Evolutionary conservation across 2,329 filamentous ascomycete genomes (phyloP), one percentile per base, ranked within the genome.

Genomic region (Sporothrix mexicana): DNA sequence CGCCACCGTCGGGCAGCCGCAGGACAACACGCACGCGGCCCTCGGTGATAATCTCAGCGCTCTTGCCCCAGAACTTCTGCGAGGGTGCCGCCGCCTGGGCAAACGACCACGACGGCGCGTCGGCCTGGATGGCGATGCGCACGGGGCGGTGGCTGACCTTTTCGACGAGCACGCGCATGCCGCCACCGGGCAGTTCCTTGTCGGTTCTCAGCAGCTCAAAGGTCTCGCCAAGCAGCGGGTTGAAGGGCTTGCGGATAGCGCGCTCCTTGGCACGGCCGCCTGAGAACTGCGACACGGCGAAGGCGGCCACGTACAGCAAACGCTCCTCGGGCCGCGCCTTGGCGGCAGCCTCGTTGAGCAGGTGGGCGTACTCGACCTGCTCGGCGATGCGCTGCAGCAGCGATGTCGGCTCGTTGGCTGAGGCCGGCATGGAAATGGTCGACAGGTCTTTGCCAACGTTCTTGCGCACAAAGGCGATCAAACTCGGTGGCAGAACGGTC

Each of bases 51-150:
- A 99, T 90, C 81, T 99, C 96, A 2, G 94, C 94, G 71, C 92
- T 95, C 84, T 98, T 98, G 72, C 96, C 96, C 96, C 96, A 98
- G 84, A 99, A 99, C 80, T 98, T 98, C 80, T 99, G 95, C 25
- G 92, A 92, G 0, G 96, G 96, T 72, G 92, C 91, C 0, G 96
- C 93, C 4, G 92, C 93, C 80, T 98, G 96, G 0, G 93, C 87
- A 74, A 97, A 91, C 2, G 92, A 94, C 96, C 96, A 99, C 73
- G 88, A 85, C 53, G 90, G 87, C 53, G 93, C 90, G 80, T 99
- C 96, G 4, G 95, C 96, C 81, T 98, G 95, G 84, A 95, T 95
- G 6, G 96, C 96, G 78, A 98, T 89, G 75, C 95, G 91, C 15
- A 99, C 93, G 0, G 96, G 96, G 3, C 96, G 91, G 80, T 99